phyloP scores from a whole-genome alignment of 257 asterid species.

The Solanum etuberosum region DNA sequence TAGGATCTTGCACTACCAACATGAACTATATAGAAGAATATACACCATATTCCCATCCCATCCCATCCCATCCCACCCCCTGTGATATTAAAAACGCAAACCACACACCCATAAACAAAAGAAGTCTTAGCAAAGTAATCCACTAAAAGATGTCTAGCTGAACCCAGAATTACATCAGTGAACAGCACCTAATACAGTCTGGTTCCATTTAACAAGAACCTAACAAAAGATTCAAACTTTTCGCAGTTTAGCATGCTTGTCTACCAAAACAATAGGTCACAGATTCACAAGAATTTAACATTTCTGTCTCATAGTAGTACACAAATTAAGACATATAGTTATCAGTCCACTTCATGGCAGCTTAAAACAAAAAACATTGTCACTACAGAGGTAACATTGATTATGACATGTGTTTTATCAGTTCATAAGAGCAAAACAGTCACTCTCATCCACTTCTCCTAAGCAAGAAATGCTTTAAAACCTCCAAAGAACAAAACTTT shows the following conservation, averaged over 20 bases:
- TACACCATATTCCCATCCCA: neutral
- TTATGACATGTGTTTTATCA: neutral
- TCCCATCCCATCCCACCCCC: neutral
- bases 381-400: neutral
- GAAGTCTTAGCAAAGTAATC: neutral
- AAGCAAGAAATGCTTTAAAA: neutral
- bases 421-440: neutral
- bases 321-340: neutral
- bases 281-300: neutral
- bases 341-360: neutral
- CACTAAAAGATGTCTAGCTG: neutral
- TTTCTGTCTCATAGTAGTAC: neutral
- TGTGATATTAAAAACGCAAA: neutral
- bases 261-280: neutral
- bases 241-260: neutral
- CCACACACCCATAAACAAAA: neutral
- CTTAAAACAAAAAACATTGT: neutral
- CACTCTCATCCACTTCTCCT: neutral
- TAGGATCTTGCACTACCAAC: neutral
- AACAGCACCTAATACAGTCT: neutral
- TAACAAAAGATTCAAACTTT: neutral
- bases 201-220: neutral
- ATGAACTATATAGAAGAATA: neutral
- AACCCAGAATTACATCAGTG: neutral
- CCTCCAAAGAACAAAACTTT: conserved; percentile 1